A percentile compares a stretch with the other conserved stretches of the same genome.
Conservation (phyloP, 306 rosid species). For the Quercus bicolor region DNA sequence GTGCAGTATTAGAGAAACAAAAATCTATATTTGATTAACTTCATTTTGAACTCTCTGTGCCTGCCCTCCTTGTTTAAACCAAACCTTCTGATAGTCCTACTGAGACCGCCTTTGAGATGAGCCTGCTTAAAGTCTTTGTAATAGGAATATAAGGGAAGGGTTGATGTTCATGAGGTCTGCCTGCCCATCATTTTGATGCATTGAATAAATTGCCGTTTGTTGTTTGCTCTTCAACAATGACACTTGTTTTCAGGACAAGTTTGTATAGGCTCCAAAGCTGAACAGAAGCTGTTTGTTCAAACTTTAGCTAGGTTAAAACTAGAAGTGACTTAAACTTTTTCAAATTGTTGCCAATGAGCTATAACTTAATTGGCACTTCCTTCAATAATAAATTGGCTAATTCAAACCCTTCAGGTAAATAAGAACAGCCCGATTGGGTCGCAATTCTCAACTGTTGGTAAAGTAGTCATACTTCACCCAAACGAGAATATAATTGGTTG, state of each 20-base stretch:
- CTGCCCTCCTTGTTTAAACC: background rate
- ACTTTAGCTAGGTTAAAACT: background rate
- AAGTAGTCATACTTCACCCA: no score
- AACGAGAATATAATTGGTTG: no score
- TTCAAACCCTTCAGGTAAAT: no score
- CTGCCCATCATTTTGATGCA: background rate
- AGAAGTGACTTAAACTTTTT: background rate
- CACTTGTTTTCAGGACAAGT: background rate
- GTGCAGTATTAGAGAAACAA: background rate
- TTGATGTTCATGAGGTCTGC: background rate
- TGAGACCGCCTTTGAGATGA: background rate
- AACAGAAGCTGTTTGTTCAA: background rate
- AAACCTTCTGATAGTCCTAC: background rate
- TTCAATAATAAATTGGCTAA: no score
- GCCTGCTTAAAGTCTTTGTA: background rate
- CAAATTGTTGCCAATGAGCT: background rate
- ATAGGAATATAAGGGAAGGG: background rate
- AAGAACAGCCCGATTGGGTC: no score
- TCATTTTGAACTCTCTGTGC: background rate
- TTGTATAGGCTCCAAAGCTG: background rate
- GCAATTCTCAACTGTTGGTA: no score
- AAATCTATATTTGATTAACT: background rate
- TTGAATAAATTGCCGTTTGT: background rate
- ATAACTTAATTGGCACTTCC: no score
- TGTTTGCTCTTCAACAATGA: background rate